Evolutionary conservation across 2,329 filamentous ascomycete species (phyloP), one percentile per base, ranked within the genome.

Genomic region (Diaporthe citrichinensis): DNA sequence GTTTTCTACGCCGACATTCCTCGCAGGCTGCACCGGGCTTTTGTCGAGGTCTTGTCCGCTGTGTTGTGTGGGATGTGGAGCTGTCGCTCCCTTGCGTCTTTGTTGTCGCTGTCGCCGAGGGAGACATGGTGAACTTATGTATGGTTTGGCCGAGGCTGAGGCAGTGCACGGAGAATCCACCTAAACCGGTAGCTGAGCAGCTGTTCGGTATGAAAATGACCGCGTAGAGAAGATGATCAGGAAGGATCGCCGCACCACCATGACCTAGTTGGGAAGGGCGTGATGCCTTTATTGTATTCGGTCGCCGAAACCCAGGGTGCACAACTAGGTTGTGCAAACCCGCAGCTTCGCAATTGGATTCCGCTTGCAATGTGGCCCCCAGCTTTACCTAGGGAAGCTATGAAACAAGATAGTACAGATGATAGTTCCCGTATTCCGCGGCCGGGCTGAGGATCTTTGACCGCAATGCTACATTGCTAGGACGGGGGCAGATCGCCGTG

Each of bases 1-100:
- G 51, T 28, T 74, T 74, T 44, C 72, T 74, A 25, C 61, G 62
- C 17, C 72, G 49, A 36, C 72, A 74, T 36, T 74, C 72, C 39
- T 74, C 72, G 39, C 72, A 74, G 3, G 65, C 65, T 4, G 65
- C 65, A 17, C 65, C 65, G 28, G 65, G 65, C 65, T 53, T 68
- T 51, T 68, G 65, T 39, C 65, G 46, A 25, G 65, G 65, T 28
- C 65, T 39, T 68, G 46, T 68, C 7, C 46, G 65, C 9, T 68
- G 65, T 2, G 65, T 68, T n/a, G 65, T 68, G n/a, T 53, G 65
- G 65, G 65, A 6, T 25, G 65, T 31, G 14, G 65, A 41, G n/a
- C 23, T 36, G 23, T 53, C 46, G 23, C 46, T 23, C 20, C 23
- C 31, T 1, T 39, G 65, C 15, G 65, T 68, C 34, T 53, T 68